Base-by-base conservation (phyloP, 192 early-diverging fungal species). In the Backusella morwellensis region DNA sequence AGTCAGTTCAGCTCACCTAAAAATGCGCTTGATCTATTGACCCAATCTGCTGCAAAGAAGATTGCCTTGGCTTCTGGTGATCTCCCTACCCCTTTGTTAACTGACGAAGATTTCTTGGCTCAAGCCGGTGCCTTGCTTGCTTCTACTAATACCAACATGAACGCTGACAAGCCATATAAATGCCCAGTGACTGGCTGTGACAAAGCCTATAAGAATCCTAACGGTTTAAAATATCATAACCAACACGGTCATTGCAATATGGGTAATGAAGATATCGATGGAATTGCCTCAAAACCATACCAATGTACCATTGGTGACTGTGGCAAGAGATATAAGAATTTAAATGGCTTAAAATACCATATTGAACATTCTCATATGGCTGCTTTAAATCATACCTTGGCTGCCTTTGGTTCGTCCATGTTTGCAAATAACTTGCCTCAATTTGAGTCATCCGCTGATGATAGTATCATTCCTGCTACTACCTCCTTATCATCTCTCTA, bases 191-290 rank as follows among this genome's bases (percentile, higher is more conserved):
- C 75, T 12, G 96, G 96, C 9, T 99, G 97, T 85, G 91, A 90
- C 72, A 98, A 99, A 85, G 91, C 95, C 6, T 99, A 99, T 89
- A 99, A 99, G 87, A 99, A 99, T 84, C 96, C 97, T 26, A 98
- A 98, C 66, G 97, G 97, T 6, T 88, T 98, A 72, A 99, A 99
- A 80, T 98, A 99, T 87, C 98, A 98, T 83, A 94, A 97, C 78
- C 87, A 94, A 73, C 98, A 98, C 79, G 96, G 97, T 19, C 98
- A 99, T 80, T 93, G 93, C 81, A 87, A 83, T 34, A 41, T 77
- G 19, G 44, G 80, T 15, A 74, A 81, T 21, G 82, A 83, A 17
- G 77, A 78, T 70, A 88, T 88, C 36, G 93, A 93, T 19, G 85
- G 86, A 47, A 89, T 88, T 35, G 78, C 81, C 47, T 80, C 84